Percentiles rank a stretch among this genome's conserved stretches.
These are phyloP conservation scores for Syzygium jambos DNA, from an alignment of 345 rosid genomes.

Conservation along the genomic window DNA sequence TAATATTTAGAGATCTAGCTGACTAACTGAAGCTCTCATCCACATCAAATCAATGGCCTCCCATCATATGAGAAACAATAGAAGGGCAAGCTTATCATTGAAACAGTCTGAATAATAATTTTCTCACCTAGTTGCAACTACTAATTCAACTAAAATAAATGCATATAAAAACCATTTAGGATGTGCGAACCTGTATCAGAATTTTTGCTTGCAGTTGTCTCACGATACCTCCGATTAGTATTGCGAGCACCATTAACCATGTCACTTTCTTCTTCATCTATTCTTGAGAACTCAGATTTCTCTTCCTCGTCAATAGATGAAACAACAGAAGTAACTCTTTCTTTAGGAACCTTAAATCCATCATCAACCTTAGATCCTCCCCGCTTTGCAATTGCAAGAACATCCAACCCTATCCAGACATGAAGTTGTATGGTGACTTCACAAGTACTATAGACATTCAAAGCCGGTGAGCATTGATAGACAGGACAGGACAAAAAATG, in stretches of 20 bases:
- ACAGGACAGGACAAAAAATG: not conserved
- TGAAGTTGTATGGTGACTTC: not conserved
- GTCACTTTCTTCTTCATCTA: slow-evolving; percentile 17
- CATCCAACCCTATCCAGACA: slow-evolving; percentile 27
- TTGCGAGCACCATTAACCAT: slow-evolving; percentile 1
- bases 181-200: slow-evolving; percentile 22
- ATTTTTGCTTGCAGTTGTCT: slow-evolving; percentile 17
- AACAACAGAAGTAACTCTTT: slow-evolving; percentile 26
- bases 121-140: not conserved
- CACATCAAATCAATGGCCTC: not conserved
- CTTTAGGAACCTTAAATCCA: slow-evolving; percentile 60
- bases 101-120: not conserved
- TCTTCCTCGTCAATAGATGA: slow-evolving; percentile 56
- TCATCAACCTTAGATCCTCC: slow-evolving; percentile 20
- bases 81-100: not conserved
- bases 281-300: slow-evolving; percentile 15
- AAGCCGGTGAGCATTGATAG: not conserved
- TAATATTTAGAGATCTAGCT: not conserved
- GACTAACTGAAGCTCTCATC: not conserved
- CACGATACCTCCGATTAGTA: slow-evolving; percentile 46
- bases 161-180: not conserved
- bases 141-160: not conserved
- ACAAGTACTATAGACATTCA: not conserved
- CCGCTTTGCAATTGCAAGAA: slow-evolving; percentile 37
- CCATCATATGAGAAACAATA: not conserved